phyloP scores from a whole-genome alignment of 2,329 filamentous ascomycete genomes.

The Sphaerulina musiva region DNA sequence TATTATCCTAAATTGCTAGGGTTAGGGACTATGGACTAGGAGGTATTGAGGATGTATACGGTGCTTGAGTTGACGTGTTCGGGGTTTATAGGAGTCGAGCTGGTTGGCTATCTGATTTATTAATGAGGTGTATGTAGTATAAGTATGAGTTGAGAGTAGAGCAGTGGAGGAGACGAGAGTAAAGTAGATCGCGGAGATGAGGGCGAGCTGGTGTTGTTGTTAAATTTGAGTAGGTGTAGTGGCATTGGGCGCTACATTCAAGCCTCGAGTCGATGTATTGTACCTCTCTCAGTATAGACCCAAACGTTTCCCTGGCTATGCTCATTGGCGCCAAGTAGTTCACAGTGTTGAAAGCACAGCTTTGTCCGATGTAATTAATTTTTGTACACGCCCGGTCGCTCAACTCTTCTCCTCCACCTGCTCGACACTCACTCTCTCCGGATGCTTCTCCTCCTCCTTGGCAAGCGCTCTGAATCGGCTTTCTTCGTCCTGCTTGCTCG shows the following conservation, averaged over 20 bases:
- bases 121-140: neutral
- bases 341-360: no score
- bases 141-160: neutral
- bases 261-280: neutral
- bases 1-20: no score
- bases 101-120: neutral
- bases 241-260: neutral
- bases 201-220: neutral
- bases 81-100: neutral
- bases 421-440: constrained; percentile 7
- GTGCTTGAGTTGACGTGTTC: no score
- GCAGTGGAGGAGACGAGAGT: neutral
- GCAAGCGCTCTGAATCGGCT: constrained; percentile 17
- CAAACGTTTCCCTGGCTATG: neutral
- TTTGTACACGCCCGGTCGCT: neutral
- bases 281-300: neutral
- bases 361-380: neutral
- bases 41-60: no score
- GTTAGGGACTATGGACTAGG: no score
- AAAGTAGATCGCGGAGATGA: neutral
- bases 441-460: constrained; percentile 15
- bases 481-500: constrained; percentile 22
- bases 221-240: neutral
- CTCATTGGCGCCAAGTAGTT: neutral
- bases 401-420: neutral